Conservation (phyloP, 192 early-diverging fungal genomes). For the Phlyctochytrium arcticum region DNA sequence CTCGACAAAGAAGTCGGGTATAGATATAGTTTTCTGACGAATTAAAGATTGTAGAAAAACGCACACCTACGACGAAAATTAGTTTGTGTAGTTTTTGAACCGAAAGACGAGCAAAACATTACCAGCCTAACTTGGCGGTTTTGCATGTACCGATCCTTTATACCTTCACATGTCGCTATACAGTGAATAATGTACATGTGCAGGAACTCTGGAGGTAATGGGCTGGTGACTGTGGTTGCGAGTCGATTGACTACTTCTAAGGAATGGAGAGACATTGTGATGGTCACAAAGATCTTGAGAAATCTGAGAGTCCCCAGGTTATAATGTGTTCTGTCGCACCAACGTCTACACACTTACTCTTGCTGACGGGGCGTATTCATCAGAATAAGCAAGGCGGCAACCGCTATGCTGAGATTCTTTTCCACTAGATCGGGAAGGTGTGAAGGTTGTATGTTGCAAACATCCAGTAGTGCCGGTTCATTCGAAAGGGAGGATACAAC, state of each 20-base stretch:
- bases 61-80: conserved; percentile 25
- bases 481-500: too few species aligned
- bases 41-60: conserved; percentile 35
- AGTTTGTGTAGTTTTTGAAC: too few species aligned
- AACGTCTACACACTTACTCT: not conserved
- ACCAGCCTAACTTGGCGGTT: conserved; percentile 34
- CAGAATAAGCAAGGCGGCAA: conserved; percentile 30
- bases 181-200: conserved; percentile 21
- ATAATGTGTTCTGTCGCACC: too few species aligned
- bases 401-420: conserved; percentile 41
- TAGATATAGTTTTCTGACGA: conserved; percentile 11
- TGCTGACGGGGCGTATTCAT: not conserved
- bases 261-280: conserved; percentile 26
- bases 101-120: not conserved
- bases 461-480: too few species aligned
- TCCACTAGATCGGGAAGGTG: conserved; percentile 40
- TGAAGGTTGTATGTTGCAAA: too few species aligned
- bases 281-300: conserved; percentile 14
- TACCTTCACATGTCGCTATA: conserved; percentile 20
- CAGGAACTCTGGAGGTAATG: conserved; percentile 22
- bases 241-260: conserved; percentile 38
- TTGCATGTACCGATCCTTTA: conserved; percentile 25
- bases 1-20: conserved; percentile 28
- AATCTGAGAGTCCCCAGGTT: too few species aligned
- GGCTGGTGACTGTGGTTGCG: not conserved